phyloP scores from a whole-genome alignment of 495 filamentous ascomycete species.

The Podospora didyma region DNA sequence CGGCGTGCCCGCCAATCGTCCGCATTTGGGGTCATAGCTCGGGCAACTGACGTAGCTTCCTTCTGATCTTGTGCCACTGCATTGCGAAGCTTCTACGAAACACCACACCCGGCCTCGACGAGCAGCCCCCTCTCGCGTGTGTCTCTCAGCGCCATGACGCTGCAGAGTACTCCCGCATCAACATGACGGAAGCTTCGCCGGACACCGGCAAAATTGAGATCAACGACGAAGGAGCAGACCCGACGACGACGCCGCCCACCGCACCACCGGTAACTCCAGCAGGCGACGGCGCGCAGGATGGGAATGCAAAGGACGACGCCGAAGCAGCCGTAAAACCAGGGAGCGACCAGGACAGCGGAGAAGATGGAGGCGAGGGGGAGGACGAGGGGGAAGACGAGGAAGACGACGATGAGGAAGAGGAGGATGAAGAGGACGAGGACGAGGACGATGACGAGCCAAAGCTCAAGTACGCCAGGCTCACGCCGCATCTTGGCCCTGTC shows the following conservation, averaged over 20 bases:
- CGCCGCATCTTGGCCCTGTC: conserved; percentile 68
- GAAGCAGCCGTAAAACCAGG: background rate
- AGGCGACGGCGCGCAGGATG: background rate
- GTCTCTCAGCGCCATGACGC: conserved; percentile 24
- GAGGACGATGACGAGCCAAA: conserved; percentile 94
- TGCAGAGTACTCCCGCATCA: conserved; percentile 18
- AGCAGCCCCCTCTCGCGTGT: background rate
- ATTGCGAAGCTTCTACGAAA: conserved; percentile 1
- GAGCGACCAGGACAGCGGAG: conserved; percentile 1
- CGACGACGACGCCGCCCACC: background rate
- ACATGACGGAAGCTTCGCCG: conserved; percentile 45
- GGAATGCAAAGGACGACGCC: background rate
- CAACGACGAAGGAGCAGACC: conserved; percentile 6
- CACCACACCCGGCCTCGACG: background rate
- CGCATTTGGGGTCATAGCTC: conserved; percentile 4
- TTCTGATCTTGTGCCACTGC: conserved; percentile 9
- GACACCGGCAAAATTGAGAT: conserved; percentile 29
- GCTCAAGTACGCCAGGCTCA: conserved; percentile 86
- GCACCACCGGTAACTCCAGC: background rate
- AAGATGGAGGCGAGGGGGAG: conserved; percentile 11
- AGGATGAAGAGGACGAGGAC: conserved; percentile 70
- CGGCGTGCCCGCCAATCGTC: too few relatives aligned
- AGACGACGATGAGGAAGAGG: conserved; percentile 41
- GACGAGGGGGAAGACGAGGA: conserved; percentile 18
- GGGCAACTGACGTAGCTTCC: conserved; percentile 25